phyloP scores from a whole-genome alignment of 208 protist genomes.

The Porcisia hertigi region DNA sequence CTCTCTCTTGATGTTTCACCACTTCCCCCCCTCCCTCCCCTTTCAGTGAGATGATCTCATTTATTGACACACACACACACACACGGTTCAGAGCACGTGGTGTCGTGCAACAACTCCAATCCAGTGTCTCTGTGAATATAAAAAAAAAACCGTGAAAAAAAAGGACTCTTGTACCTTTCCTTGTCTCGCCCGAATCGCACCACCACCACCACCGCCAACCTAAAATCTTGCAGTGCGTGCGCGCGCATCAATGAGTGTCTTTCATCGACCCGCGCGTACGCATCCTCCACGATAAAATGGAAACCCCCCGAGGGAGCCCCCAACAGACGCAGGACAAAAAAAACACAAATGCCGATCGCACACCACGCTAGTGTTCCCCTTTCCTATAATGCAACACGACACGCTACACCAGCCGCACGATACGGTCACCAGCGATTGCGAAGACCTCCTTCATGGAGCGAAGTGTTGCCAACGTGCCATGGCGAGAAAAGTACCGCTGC shows the following conservation, averaged over 20 bases:
- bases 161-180: too few species aligned
- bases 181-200: background rate
- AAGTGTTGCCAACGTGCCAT: constrained; percentile 68
- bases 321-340: background rate
- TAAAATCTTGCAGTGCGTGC: background rate
- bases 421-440: constrained; percentile 58
- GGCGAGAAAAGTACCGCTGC: constrained; percentile 77
- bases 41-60: too few species aligned
- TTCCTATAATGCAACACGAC: background rate
- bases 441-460: constrained; percentile 65
- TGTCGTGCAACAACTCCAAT: too few species aligned
- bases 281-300: background rate
- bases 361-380: background rate
- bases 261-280: background rate
- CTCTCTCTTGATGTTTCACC: background rate
- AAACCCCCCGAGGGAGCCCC: background rate
- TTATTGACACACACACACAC: too few species aligned
- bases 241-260: background rate
- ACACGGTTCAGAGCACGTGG: too few species aligned
- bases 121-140: background rate
- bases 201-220: background rate
- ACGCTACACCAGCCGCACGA: constrained; percentile 59
- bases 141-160: too few species aligned
- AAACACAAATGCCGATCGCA: background rate
- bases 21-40: background rate